These are phyloP conservation scores for Didymella lethalis DNA, from an alignment of 2,329 filamentous ascomycete genomes.

Conservation along the genomic window DNA sequence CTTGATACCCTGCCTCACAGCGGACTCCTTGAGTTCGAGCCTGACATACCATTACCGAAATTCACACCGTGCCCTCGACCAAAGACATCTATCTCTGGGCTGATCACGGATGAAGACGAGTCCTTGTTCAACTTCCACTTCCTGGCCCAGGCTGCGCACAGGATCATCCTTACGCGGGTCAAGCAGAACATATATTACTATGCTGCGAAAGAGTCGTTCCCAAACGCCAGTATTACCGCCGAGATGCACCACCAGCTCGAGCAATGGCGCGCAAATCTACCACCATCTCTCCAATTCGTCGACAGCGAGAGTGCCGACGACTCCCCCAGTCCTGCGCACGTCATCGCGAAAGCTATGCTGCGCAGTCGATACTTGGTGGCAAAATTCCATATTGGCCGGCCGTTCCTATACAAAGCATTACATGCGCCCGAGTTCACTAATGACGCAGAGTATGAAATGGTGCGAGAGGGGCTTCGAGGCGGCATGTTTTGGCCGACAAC, in stretches of 20 bases:
- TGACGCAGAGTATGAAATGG: constrained; percentile 44
- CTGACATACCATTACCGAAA: constrained; percentile 62
- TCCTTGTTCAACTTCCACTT: constrained; percentile 66
- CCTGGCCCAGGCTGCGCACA: constrained; percentile 63
- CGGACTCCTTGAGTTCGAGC: constrained; percentile 60
- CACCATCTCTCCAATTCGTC: constrained; percentile 57
- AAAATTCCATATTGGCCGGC: constrained; percentile 50
- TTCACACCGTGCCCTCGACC: constrained; percentile 57
- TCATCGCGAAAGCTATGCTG: constrained; percentile 51
- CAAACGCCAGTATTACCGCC: constrained; percentile 58
- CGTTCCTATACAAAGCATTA: constrained; percentile 51
- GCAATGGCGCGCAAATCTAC: constrained; percentile 63
- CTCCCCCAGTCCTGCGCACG: constrained; percentile 46
- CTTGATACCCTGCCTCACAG: constrained; percentile 60
- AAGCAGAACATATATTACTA: constrained; percentile 61
- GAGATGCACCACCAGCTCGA: constrained; percentile 64
- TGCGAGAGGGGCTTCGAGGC: constrained; percentile 39
- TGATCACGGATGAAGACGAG: constrained; percentile 57
- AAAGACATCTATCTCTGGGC: constrained; percentile 44
- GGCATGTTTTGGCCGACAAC: constrained; percentile 51
- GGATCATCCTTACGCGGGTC: constrained; percentile 63
- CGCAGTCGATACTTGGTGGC: constrained; percentile 50
- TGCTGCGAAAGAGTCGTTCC: constrained; percentile 52
- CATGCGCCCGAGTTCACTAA: constrained; percentile 43
- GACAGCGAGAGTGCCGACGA: constrained; percentile 45